Conservation (phyloP, 768 basidiomycete genomes). For the Boletus rufocinnamomeus region DNA sequence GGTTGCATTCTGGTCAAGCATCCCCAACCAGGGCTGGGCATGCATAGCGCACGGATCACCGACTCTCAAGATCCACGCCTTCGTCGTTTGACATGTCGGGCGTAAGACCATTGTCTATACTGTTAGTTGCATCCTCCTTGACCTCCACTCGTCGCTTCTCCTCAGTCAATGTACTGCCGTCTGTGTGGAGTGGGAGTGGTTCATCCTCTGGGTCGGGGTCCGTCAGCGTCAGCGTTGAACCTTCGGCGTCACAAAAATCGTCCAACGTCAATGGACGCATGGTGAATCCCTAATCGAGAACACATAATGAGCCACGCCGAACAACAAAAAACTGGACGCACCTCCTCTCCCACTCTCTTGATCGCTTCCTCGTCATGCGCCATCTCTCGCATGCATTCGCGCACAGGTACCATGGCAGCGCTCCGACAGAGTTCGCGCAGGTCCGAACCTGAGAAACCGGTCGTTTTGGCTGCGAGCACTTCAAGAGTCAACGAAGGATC, state of each 20-base stretch:
- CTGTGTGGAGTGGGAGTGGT: slow-evolving; percentile 16
- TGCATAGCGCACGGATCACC: slow-evolving; percentile 3
- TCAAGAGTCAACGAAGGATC: slow-evolving; percentile 61
- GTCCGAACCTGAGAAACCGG: slow-evolving; percentile 87
- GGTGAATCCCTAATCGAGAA: slow-evolving; percentile 62
- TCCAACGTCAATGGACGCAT: slow-evolving; percentile 68
- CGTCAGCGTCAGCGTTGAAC: slow-evolving; percentile 28
- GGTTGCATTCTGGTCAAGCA: background rate
- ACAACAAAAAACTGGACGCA: slow-evolving; percentile 16
- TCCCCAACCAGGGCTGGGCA: background rate
- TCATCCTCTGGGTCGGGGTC: slow-evolving; percentile 33
- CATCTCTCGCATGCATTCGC: slow-evolving; percentile 71
- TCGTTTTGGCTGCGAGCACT: slow-evolving; percentile 64
- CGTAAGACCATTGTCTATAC: background rate
- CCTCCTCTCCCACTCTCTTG: slow-evolving; percentile 45
- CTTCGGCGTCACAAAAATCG: slow-evolving; percentile 63
- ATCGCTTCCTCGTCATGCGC: slow-evolving; percentile 51
- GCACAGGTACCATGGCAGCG: slow-evolving; percentile 91
- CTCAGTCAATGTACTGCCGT: background rate
- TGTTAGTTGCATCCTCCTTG: background rate
- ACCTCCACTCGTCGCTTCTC: slow-evolving; percentile 7
- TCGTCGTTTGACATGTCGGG: slow-evolving; percentile 2
- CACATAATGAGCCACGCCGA: background rate
- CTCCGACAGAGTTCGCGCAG: slow-evolving; percentile 89
- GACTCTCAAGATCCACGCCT: slow-evolving; percentile 1